Evolutionary conservation across 129 eudicot species (phyloP).

Genomic region (Logfia minima): DNA sequence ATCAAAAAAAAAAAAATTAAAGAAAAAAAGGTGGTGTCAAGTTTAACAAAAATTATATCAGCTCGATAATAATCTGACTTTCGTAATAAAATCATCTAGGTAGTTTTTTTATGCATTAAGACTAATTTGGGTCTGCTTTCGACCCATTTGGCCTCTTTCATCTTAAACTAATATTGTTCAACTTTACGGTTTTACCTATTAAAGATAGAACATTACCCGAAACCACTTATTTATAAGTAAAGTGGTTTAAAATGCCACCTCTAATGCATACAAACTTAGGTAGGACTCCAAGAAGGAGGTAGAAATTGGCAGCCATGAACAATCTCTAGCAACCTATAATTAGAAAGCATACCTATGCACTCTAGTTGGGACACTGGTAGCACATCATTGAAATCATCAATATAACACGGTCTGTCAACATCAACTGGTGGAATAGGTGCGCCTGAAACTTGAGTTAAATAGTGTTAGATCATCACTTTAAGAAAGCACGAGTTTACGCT

Average conservation of each 20-base stretch:
- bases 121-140: no score
- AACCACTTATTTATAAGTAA: no score
- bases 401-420: slow-evolving; percentile 51
- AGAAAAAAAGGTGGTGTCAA: not conserved
- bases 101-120: no score
- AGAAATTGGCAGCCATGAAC: not conserved
- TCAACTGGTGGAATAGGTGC: slow-evolving; percentile 29
- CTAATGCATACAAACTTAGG: not conserved
- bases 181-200: no score
- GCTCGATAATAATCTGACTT: no score
- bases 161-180: no score
- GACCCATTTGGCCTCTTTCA: no score
- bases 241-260: no score
- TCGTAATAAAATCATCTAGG: no score
- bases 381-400: slow-evolving; percentile 50
- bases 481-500: not conserved
- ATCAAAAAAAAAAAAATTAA: no score
- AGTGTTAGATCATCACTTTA: not conserved
- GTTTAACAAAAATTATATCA: not conserved
- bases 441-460: slow-evolving; percentile 21
- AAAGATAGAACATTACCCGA: no score
- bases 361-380: slow-evolving; percentile 57
- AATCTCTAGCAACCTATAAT: not conserved
- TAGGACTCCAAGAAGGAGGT: not conserved
- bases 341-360: slow-evolving; percentile 54